A percentile compares a stretch with the other conserved stretches of the same genome.
Evolutionary conservation across 2,329 filamentous ascomycete species (phyloP).

Genomic region (Westerdykella aurantiaca): DNA sequence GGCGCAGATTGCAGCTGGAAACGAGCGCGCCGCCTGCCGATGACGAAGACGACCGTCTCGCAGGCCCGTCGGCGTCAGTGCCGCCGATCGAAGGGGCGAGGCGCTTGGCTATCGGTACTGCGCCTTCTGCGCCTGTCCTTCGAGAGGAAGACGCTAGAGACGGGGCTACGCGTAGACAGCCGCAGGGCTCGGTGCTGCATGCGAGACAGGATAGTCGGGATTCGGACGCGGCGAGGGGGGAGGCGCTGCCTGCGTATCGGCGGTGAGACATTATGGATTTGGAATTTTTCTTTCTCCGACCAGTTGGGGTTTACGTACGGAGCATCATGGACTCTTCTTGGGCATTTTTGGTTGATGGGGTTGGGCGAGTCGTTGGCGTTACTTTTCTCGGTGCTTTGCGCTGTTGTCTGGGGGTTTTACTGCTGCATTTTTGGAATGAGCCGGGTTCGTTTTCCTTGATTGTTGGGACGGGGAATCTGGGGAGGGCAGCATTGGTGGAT

Average conservation of each 20-base stretch:
- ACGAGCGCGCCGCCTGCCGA: slow-evolving; percentile 37
- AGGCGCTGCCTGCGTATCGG: slow-evolving; percentile 28
- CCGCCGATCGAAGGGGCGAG: slow-evolving; percentile 12
- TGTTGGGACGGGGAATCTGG: too few relatives aligned
- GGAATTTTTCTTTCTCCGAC: too few relatives aligned
- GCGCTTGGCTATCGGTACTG: slow-evolving; percentile 4
- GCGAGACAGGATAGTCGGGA: slow-evolving; percentile 3
- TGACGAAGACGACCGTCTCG: slow-evolving; percentile 13
- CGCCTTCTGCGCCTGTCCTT: slow-evolving; percentile 28
- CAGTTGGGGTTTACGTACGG: too few relatives aligned
- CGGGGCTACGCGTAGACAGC: slow-evolving; percentile 12
- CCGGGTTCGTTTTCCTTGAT: too few relatives aligned
- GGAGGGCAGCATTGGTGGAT: too few relatives aligned
- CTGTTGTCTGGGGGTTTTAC: too few relatives aligned
- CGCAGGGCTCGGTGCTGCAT: slow-evolving; percentile 6
- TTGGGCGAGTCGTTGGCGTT: too few relatives aligned
- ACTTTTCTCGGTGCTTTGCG: too few relatives aligned
- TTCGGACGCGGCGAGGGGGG: slow-evolving; percentile 3
- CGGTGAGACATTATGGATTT: slow-evolving; percentile 8
- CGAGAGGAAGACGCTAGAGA: slow-evolving; percentile 33
- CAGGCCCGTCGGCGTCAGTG: slow-evolving; percentile 16
- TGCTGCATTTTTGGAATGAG: too few relatives aligned
- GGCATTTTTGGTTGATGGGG: too few relatives aligned
- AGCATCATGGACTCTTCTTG: too few relatives aligned
- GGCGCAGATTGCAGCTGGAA: slow-evolving; percentile 37